Evolutionary conservation across 1,284 basidiomycete species (phyloP), one percentile per base, ranked within the genome.

Genomic region (Irpex rosettiformis): DNA sequence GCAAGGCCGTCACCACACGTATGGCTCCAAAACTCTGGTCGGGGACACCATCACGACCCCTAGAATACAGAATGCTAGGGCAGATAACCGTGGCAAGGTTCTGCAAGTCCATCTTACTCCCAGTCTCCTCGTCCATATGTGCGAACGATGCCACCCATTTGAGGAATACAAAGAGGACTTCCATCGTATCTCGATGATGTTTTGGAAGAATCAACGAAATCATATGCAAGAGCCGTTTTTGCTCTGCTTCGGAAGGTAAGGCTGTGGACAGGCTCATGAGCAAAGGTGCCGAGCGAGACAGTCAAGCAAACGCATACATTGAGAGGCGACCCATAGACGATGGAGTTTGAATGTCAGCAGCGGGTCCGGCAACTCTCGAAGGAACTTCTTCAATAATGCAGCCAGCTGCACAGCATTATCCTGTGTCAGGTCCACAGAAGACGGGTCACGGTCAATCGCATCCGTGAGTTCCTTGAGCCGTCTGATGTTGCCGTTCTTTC

Each of bases 61-160:
- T 87, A 30, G 94, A 89, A 65, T 89, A 88, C 56, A 99, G 83
- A 65, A 99, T 97, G 67, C 94, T 98, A 5, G 97, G 97, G 66
- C 92, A 92, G 65, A 99, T 95, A 71, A 99, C 97, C 11, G 94
- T 98, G n/a, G 96, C 95, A 63, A 99, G 80, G 71, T 99, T 99
- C 33, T 84, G 84, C 54, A 98, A 78, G 73, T 99, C 96, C 96
- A 99, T 99, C 77, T 96, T 96, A 77, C 93, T 96, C 40, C 96
- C 96, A 0, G 96, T 98, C 72, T 96, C 94, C 69, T 96, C 96
- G 70, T 99, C 96, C 75, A 97, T 86, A 75, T 99, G 96, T 49
- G 96, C 95, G 73, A 99, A 99, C 3, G 94, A 96, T 4, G 96
- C 96, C 1, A 99, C 96, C 97, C 97, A 99, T 73, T 97, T 96